Conservation (phyloP, 257 asterid genomes). For the Ligustrum vulgare region DNA sequence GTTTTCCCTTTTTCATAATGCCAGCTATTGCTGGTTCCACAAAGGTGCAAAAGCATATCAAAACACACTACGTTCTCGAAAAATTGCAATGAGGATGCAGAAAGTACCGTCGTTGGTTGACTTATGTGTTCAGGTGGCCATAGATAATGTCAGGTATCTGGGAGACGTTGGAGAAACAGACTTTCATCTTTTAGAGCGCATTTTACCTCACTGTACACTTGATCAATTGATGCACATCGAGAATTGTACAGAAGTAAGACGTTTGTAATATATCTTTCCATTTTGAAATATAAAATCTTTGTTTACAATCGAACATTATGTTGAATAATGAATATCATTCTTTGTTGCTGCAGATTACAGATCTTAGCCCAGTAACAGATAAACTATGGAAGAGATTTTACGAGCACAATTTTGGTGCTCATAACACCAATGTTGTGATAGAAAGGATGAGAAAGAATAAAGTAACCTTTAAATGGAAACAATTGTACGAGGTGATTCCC, state of each 20-base stretch:
- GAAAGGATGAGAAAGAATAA: slow-evolving; percentile 51
- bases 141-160: slow-evolving; percentile 73
- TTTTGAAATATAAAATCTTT: not conserved
- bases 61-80: not conserved
- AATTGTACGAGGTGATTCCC: slow-evolving; percentile 57
- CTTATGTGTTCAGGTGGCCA: slow-evolving; percentile 66
- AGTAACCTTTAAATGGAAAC: slow-evolving; percentile 61
- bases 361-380: slow-evolving; percentile 80
- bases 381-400: slow-evolving; percentile 69
- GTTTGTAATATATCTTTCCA: not conserved
- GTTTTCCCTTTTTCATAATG: not conserved
- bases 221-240: slow-evolving; percentile 79
- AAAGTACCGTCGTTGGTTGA: slow-evolving; percentile 72
- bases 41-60: slow-evolving; percentile 15
- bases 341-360: slow-evolving; percentile 60
- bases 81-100: slow-evolving; percentile 22
- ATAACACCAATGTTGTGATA: slow-evolving; percentile 38
- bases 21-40: slow-evolving; percentile 25
- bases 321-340: not conserved
- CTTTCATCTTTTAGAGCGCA: slow-evolving; percentile 65
- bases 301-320: not conserved
- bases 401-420: slow-evolving; percentile 56
- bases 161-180: slow-evolving; percentile 93
- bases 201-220: slow-evolving; percentile 71
- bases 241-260: slow-evolving; percentile 60